Conservation (phyloP, 2,329 filamentous ascomycete genomes). For the Huntiella omanensis region DNA sequence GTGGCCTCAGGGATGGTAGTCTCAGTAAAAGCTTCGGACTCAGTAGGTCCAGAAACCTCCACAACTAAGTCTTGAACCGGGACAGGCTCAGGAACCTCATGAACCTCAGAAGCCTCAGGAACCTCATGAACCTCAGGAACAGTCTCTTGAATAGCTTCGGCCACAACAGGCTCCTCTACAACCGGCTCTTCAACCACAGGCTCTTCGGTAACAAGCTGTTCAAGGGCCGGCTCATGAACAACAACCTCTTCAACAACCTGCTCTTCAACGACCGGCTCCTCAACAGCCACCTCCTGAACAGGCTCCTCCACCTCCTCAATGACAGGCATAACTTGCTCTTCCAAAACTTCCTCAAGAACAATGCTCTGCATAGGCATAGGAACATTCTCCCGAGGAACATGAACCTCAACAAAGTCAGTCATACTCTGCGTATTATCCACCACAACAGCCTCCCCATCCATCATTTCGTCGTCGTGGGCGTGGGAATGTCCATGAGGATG, state of each 20-base stretch:
- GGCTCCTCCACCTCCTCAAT: too few species aligned
- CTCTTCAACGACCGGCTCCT: not conserved
- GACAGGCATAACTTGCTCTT: not conserved
- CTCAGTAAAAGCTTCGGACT: not conserved
- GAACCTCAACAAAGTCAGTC: conserved; percentile 1
- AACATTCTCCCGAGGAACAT: not conserved
- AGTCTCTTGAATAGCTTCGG: not conserved
- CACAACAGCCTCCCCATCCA: not conserved
- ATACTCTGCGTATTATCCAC: not conserved
- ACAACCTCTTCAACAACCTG: conserved; percentile 1
- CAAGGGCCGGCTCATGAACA: not conserved
- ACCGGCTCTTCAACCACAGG: not conserved
- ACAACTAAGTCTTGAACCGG: not conserved
- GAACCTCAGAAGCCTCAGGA: too few species aligned
- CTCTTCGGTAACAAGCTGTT: not conserved
- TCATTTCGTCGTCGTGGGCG: too few species aligned
- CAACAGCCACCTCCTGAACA: not conserved
- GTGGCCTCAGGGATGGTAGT: not conserved
- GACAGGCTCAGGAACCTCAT: too few species aligned
- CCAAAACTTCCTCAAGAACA: not conserved
- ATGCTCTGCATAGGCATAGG: conserved; percentile 1
- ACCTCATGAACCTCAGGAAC: not conserved
- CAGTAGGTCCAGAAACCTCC: not conserved
- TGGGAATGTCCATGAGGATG: too few species aligned
- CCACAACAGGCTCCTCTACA: not conserved